These are phyloP conservation scores for Nakaseomyces sp. DNA, from an alignment of 1,139 yeast genomes.

Conservation along the genomic window DNA sequence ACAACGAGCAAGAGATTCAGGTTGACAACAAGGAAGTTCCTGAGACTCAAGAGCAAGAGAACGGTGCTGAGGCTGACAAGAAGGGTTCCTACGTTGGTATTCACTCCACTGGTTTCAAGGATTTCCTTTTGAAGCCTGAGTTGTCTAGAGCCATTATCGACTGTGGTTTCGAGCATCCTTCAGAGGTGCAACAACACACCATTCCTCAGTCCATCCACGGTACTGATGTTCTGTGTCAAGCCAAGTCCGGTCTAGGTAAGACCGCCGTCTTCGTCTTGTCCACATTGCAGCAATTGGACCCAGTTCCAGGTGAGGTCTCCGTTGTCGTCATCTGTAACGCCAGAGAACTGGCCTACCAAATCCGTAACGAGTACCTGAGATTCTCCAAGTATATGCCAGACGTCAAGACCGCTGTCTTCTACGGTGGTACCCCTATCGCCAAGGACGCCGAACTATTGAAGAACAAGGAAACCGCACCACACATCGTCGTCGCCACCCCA, in stretches of 20 bases:
- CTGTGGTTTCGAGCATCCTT: slow-evolving; percentile 99
- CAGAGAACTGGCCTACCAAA: slow-evolving; percentile 97
- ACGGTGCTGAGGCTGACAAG: slow-evolving; percentile 58
- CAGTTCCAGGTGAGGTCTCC: slow-evolving; percentile 93
- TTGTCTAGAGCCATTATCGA: slow-evolving; percentile 95
- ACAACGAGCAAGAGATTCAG: slow-evolving; percentile 89
- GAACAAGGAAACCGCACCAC: slow-evolving; percentile 92
- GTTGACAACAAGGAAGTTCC: slow-evolving; percentile 52
- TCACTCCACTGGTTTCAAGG: slow-evolving; percentile 98
- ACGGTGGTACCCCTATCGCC: slow-evolving; percentile 87
- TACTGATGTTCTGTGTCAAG: slow-evolving; percentile 96
- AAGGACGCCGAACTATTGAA: slow-evolving; percentile 83
- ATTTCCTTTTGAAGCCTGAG: slow-evolving; percentile 92
- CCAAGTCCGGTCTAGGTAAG: slow-evolving; percentile 98
- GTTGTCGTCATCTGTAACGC: slow-evolving; percentile 95
- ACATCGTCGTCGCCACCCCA: slow-evolving; percentile 95
- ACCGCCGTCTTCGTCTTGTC: slow-evolving; percentile 96
- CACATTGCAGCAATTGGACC: slow-evolving; percentile 93
- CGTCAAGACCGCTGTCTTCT: slow-evolving; percentile 91
- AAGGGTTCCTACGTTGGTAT: slow-evolving; percentile 97
- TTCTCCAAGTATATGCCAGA: slow-evolving; percentile 98
- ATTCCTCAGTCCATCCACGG: slow-evolving; percentile 98
- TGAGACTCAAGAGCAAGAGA: slow-evolving; percentile 19
- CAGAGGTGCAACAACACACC: slow-evolving; percentile 98
- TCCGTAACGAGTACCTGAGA: slow-evolving; percentile 94